A percentile compares a stretch with the other conserved stretches of the same genome.
phyloP scores from a whole-genome alignment of 371 early-diverging fungal genomes.

The Mortierella sp. region DNA sequence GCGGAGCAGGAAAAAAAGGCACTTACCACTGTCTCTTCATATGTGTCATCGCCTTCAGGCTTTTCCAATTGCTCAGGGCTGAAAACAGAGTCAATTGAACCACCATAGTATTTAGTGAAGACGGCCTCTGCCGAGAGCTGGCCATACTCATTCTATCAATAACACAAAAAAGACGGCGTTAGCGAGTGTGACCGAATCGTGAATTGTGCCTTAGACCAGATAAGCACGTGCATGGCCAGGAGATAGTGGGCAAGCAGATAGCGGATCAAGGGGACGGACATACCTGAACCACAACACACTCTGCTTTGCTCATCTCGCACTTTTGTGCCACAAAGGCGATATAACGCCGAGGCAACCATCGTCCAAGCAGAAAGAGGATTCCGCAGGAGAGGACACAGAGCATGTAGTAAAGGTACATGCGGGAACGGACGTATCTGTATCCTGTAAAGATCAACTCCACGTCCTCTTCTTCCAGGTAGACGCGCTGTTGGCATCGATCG shows the following conservation, averaged over 20 bases:
- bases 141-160: conserved; percentile 83
- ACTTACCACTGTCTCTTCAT: conserved; percentile 56
- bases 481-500: conserved; percentile 40
- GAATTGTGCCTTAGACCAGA: no score
- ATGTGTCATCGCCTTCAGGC: conserved; percentile 42
- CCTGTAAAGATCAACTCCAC: conserved; percentile 74
- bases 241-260: neutral
- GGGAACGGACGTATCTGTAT: conserved; percentile 62
- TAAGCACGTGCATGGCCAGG: conserved; percentile 1
- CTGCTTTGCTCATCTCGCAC: conserved; percentile 75
- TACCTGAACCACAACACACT: conserved; percentile 67
- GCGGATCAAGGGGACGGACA: neutral
- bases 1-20: no score
- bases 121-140: conserved; percentile 69
- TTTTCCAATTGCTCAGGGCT: conserved; percentile 59
- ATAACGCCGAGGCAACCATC: conserved; percentile 88
- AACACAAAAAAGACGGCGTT: neutral
- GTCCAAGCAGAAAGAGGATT: conserved; percentile 76
- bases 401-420: conserved; percentile 68
- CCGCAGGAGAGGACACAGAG: conserved; percentile 77
- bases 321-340: conserved; percentile 70
- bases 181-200: neutral
- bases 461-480: conserved; percentile 57
- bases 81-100: conserved; percentile 77
- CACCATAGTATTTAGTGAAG: conserved; percentile 70